Base-by-base conservation (phyloP, 345 rosid species). In the Populus davidiana region DNA sequence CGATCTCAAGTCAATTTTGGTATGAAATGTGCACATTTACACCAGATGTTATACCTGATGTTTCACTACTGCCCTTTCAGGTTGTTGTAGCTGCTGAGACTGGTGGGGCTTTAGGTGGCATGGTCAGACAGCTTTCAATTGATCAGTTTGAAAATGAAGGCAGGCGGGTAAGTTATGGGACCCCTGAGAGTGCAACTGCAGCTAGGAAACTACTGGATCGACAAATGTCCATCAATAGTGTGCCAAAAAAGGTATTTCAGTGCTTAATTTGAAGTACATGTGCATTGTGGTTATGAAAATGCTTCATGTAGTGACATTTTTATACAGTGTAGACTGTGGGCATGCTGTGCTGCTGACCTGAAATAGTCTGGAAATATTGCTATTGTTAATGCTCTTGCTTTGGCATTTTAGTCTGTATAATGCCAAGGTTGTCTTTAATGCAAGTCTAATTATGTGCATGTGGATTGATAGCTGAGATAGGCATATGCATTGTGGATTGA, bases 61-160 rank as follows among this genome's bases (percentile, higher is more conserved):
- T 73, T 70, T 66, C 71, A 25, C 71, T 63, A 36, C 29, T 81
- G 75, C 71, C 25, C 43, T 84, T 39, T 75, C 83, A 96, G 99
- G 99, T 96, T 68, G 98, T 96, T 83, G 90, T 96, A 77, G 97
- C 99, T 77, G 94, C 98, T 79, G 98, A 96, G 87, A 89, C 98
- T 31, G 92, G 93, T 78, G 99, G 98, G 78, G 99, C 97, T 78
- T 87, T 96, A 85, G 98, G 98, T 80, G 98, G 99, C 79, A 87
- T 94, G 98, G 98, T 96, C 75, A 88, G 98, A 78, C 97, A 90
- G 84, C 94, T 93, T 84, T 92, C 99, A 5, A 92, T 93, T 62
- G 98, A 96, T 78, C 98, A 93, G 82, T 96, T 96, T 85, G 98
- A 96, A 87, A 96, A 93, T 80, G 98, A 96, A 86, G 97, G 97